These are phyloP conservation scores for Phytophthora pistaciae DNA, from an alignment of 352 stramenopile genomes.

Conservation along the genomic window DNA sequence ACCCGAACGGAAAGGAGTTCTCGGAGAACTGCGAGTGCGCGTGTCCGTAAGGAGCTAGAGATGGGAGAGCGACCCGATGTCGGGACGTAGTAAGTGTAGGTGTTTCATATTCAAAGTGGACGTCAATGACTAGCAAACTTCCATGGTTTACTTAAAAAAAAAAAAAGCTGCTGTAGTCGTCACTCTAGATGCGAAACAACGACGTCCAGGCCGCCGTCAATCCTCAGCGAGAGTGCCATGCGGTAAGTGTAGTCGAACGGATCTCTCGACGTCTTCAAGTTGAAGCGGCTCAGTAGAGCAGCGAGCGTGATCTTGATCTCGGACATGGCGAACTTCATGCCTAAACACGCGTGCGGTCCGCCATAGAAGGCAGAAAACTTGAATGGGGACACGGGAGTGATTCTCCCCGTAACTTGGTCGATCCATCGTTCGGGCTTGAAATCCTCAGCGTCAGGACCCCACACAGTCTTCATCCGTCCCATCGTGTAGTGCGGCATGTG, in stretches of 20 bases:
- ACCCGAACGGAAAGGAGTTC: constrained; percentile 49
- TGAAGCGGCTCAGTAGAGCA: constrained; percentile 41
- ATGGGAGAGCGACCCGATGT: not conserved
- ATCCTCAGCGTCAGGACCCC: constrained; percentile 53
- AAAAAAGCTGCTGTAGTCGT: not conserved
- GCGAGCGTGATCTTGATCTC: constrained; percentile 52
- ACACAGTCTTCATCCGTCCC: constrained; percentile 51
- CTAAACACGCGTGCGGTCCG: constrained; percentile 54
- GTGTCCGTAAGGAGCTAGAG: not conserved
- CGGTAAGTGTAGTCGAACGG: constrained; percentile 41
- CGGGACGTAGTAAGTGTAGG: not conserved
- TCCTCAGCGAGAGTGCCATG: constrained; percentile 44
- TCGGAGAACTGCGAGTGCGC: constrained; percentile 41
- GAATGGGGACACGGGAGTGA: constrained; percentile 41
- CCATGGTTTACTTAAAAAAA: not conserved
- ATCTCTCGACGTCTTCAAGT: constrained; percentile 31
- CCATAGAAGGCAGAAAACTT: constrained; percentile 60
- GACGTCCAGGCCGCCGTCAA: constrained; percentile 38
- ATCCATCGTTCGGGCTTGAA: constrained; percentile 69
- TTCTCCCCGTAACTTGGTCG: constrained; percentile 27
- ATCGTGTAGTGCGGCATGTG: constrained; percentile 56
- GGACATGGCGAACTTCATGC: constrained; percentile 52
- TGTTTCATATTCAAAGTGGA: constrained; percentile 19
- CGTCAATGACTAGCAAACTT: constrained; percentile 8
- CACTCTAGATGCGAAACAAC: constrained; percentile 10